Conservation (phyloP, 306 rosid species). For the Leucaena leucocephala region DNA sequence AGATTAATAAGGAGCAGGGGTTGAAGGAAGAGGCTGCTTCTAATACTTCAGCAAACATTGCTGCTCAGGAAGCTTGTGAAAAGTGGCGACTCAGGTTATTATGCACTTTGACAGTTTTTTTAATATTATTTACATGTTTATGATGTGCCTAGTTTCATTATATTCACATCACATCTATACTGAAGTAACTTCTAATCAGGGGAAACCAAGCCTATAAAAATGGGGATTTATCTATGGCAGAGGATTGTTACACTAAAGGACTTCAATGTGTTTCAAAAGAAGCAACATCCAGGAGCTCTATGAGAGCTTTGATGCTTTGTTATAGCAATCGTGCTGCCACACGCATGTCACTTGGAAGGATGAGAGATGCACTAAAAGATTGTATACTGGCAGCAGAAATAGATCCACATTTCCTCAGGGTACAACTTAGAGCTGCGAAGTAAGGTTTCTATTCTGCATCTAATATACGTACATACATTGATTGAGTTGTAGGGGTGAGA, state of each 20-base stretch:
- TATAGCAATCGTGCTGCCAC: constrained; percentile 99
- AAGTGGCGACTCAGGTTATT: constrained; percentile 90
- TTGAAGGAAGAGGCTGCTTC: constrained; percentile 53
- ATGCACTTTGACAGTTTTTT: constrained; percentile 32
- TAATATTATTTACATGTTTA: constrained; percentile 14
- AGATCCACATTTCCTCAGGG: constrained; percentile 82
- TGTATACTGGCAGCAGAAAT: constrained; percentile 79
- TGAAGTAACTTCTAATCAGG: constrained; percentile 58
- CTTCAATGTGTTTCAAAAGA: constrained; percentile 59
- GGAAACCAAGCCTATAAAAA: constrained; percentile 90
- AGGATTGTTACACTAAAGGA: constrained; percentile 82
- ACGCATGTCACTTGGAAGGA: constrained; percentile 86
- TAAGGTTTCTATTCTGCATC: constrained; percentile 51
- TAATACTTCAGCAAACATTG: constrained; percentile 49
- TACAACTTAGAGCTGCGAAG: constrained; percentile 97
- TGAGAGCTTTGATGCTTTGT: constrained; percentile 88
- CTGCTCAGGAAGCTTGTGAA: constrained; percentile 88
- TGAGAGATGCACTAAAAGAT: constrained; percentile 86
- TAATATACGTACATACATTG: not conserved
- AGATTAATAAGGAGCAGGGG: constrained; percentile 45
- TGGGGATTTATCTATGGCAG: constrained; percentile 83
- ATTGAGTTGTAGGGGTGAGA: constrained; percentile 36
- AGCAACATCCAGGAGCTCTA: constrained; percentile 75
- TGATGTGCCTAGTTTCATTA: constrained; percentile 23
- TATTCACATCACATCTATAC: constrained; percentile 27